These are phyloP conservation scores for Cyberlindnera bimundalis DNA, from an alignment of 805 yeast species.

Conservation along the genomic window DNA sequence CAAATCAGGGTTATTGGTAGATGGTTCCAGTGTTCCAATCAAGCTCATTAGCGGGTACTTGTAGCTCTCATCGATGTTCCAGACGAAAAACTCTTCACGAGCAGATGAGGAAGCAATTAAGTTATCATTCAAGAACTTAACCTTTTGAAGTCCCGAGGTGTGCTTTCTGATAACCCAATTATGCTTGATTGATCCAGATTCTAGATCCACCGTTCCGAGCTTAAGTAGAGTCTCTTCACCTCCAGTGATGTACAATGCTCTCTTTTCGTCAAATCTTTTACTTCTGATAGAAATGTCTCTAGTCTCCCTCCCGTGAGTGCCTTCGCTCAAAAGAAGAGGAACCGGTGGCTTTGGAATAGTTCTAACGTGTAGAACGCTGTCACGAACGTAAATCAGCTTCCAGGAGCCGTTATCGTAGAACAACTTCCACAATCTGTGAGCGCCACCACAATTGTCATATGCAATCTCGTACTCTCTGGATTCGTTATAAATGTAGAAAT, in stretches of 20 bases:
- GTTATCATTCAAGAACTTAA: slow-evolving; percentile 53
- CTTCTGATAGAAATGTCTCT: slow-evolving; percentile 65
- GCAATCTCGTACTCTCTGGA: slow-evolving; percentile 66
- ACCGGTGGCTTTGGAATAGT: slow-evolving; percentile 25
- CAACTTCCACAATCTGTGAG: slow-evolving; percentile 81
- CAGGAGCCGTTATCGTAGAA: slow-evolving; percentile 29
- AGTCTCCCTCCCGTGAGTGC: slow-evolving; percentile 91
- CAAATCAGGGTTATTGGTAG: slow-evolving; percentile 67
- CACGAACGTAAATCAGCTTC: slow-evolving; percentile 57
- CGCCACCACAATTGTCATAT: slow-evolving; percentile 82
- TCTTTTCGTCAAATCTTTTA: slow-evolving; percentile 16
- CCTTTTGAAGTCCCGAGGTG: slow-evolving; percentile 82
- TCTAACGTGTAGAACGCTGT: slow-evolving; percentile 44
- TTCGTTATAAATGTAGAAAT: slow-evolving; percentile 81
- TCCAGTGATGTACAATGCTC: slow-evolving; percentile 61
- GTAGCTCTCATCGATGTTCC: slow-evolving; percentile 53
- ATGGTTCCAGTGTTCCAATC: slow-evolving; percentile 52
- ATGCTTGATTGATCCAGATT: slow-evolving; percentile 41
- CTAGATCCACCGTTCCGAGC: slow-evolving; percentile 39
- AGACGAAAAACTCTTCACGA: slow-evolving; percentile 80
- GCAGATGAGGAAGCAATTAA: slow-evolving; percentile 64
- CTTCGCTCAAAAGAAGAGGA: slow-evolving; percentile 44
- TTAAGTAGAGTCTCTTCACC: slow-evolving; percentile 85
- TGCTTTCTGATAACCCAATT: slow-evolving; percentile 72
- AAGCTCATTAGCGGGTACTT: slow-evolving; percentile 45